Evolutionary conservation across 31 red algal genomes (phyloP), one percentile per base, ranked within the genome.

Genomic region (Bonnemaisonia californica): DNA sequence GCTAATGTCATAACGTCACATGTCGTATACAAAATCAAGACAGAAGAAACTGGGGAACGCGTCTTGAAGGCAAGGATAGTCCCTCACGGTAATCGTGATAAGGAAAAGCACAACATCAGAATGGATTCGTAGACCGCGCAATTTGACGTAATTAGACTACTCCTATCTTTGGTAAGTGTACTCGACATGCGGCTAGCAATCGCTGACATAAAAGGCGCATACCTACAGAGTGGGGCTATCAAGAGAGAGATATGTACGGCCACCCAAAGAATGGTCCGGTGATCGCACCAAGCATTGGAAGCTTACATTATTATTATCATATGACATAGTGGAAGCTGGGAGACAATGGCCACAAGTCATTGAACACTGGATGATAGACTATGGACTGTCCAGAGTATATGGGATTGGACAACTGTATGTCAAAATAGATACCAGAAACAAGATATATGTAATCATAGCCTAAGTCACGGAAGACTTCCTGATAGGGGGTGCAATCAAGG

Each of bases 201-300:
- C 29, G 55, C n/a, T n/a, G n/a, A n/a, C n/a, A n/a, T n/a, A n/a
- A n/a, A n/a, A n/a, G n/a, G n/a, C n/a, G n/a, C n/a, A 5, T 81
- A 81, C 19, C 59, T 81, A 3, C 61, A 81, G n/a, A 81, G 77
- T 62, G 62, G 77, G 1, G 32, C 77, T 27, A 81, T 81, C 7
- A 11, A 54, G 3, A 66, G 77, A 68, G 58, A 68, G 8, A 81
- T 81, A 45, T 54, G 77, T 81, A 3, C 8, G 77, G 22, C 57
- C 58, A 35, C 77, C 77, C 7, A 22, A 29, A 27, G 39, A 81
- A 81, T 67, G 57, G 54, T 2, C 36, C 31, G 29, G n/a, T 28
- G n/a, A 34, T 29, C 32, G 38, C 27, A 38, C 33, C 26, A 29
- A 29, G 29, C 26, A 68, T 32, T 83, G 63, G 45, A 69, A 59